A percentile compares a stretch with the other conserved stretches of the same genome.
Conservation (phyloP, 2,329 filamentous ascomycete species). For the Scolecobasidium constrictum region DNA sequence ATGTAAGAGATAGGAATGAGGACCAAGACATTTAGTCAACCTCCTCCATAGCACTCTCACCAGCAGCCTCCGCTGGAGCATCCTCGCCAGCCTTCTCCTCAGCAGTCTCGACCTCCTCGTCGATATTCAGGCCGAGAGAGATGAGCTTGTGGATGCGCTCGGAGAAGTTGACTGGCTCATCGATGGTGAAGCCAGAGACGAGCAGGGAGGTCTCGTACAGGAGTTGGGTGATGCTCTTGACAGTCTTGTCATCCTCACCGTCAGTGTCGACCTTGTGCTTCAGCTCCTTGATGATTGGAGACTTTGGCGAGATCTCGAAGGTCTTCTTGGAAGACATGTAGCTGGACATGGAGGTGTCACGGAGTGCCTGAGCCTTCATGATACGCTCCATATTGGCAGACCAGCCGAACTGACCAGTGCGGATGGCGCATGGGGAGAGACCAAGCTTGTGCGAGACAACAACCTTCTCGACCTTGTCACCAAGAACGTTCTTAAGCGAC, state of each 20-base stretch:
- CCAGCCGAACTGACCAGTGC: conserved; percentile 99
- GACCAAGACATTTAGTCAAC: conserved; percentile 62
- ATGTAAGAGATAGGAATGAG: not conserved
- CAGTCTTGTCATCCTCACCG: conserved; percentile 95
- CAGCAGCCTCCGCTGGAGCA: conserved; percentile 51
- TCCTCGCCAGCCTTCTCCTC: conserved; percentile 41
- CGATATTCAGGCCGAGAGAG: conserved; percentile 92
- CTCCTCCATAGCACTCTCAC: conserved; percentile 98
- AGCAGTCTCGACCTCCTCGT: conserved; percentile 73
- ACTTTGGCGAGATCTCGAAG: conserved; percentile 99
- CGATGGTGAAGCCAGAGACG: conserved; percentile 98
- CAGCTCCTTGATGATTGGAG: conserved; percentile 94
- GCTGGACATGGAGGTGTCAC: conserved; percentile 98
- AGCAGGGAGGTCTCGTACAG: conserved; percentile 98
- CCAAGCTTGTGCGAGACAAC: conserved; percentile 97
- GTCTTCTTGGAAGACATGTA: conserved; percentile 99
- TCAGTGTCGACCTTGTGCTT: conserved; percentile 98
- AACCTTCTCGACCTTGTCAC: conserved; percentile 99
- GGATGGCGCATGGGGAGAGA: conserved; percentile 92
- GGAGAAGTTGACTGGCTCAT: conserved; percentile 94
- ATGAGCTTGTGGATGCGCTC: conserved; percentile 99
- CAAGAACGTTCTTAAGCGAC: conserved; percentile 96
- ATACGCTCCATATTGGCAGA: conserved; percentile 99
- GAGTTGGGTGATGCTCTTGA: conserved; percentile 98
- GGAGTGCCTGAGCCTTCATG: conserved; percentile 99